Base-by-base conservation (phyloP, 345 rosid species). In the Eucalyptus albens region DNA sequence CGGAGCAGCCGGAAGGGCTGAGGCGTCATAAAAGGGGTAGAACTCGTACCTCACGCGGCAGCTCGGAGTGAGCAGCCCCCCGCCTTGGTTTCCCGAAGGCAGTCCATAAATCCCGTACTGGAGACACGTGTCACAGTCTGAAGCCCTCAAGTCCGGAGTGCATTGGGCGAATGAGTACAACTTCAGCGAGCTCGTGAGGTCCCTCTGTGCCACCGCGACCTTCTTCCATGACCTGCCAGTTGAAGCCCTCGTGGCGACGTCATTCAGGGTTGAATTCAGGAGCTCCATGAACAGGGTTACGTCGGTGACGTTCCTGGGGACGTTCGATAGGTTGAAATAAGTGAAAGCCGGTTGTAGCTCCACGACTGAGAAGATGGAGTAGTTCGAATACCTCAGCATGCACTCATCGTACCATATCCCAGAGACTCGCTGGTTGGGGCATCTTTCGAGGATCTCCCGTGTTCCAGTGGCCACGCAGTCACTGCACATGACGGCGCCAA, bases 101-200 rank as follows among this genome's bases (percentile, higher is more conserved):
- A 15, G 3, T 0, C 1, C 0, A 50, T 0, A 0, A 2, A 5
- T 50, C 6, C 3, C 51, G 17, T 14, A 6, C 53, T 1, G 0
- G 2, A 50, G 53, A 1, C 53, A 50, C 17, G 3, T 0, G 7
- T 1, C 3, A 50, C 53, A 50, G 53, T 15, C 17, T 5, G 17
- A 15, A 0, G 7, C 1, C 0, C 0, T 50, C 53, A 50, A 0
- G 53, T 50, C 53, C 17, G 53, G 53, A 1, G 53, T 50, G 7
- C 53, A 50, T 2, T 50, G 53, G 1, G 17, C 17, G 53, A 50
- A 2, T 15, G 53, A 0, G 53, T 50, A 50, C 53, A 50, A 1
- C 53, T 50, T 50, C 7, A 0, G 17, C 53, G 1, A 15, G 53
- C 53, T 50, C 53, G 17, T 6, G 53, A 15, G 0, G 53, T 15